Evolutionary conservation across 202 grass and related monocot genomes (phyloP), one percentile per base, ranked within the genome.

Genomic region (Brachypodium distachyon): DNA sequence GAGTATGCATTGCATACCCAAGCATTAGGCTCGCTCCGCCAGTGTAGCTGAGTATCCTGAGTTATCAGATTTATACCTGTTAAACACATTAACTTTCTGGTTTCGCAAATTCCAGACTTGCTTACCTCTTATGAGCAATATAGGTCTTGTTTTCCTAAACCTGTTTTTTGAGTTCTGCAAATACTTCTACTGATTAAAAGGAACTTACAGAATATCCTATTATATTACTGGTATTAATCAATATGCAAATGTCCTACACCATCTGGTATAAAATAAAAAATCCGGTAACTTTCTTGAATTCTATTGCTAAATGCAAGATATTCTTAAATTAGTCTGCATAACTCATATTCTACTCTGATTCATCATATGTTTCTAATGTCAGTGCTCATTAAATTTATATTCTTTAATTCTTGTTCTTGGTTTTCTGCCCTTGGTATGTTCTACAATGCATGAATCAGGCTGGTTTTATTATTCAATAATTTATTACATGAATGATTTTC

Each of bases 81-180:
- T n/a, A n/a, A n/a, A n/a, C 85, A 93, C 63, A 97, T 87, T 25
- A 97, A 97, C 38, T 62, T 81, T 64, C 27, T 39, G 18, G 37
- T 33, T 17, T 60, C 8, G 79, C 73, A 2, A 58, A 37, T 75
- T 48, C 55, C 2, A 37, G 14, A 6, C n/a, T n/a, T 73, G 27
- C 73, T 73, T 70, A 22, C 58, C 69, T 36, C 6, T n/a, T n/a
- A n/a, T n/a, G n/a, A 2, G 38, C 5, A 34, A n/a, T 38, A 34
- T 69, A 18, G 12, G 29, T 56, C 17, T 19, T 40, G 27, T 62
- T 17, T 67, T 68, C 23, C 18, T 22, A 25, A 19, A 21, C 56
- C 49, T 29, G 50, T 16, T 17, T 6, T 70, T 70, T 53, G 25
- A 27, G 12, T 25, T 41, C 17, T 59, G 21, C 29, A 38, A 9